phyloP scores from a whole-genome alignment of 805 yeast species.

The Teunomyces gatunensis region DNA sequence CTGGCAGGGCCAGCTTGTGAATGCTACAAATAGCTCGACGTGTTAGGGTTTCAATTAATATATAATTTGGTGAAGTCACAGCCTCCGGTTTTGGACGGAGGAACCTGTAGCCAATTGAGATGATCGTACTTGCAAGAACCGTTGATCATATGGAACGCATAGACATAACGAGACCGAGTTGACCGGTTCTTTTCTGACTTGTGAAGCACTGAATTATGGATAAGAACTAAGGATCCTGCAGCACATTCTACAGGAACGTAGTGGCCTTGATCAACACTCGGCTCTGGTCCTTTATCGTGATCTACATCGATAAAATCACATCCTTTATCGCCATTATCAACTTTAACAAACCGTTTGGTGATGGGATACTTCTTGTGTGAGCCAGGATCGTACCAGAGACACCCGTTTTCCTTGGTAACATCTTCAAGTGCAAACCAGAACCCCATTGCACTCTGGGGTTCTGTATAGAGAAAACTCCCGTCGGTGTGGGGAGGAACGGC shows the following conservation, averaged over 20 bases:
- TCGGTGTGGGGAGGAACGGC: slow-evolving; percentile 80
- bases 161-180: slow-evolving; percentile 62
- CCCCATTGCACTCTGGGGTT: slow-evolving; percentile 70
- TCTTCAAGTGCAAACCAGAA: slow-evolving; percentile 82
- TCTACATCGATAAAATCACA: slow-evolving; percentile 51
- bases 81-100: slow-evolving; percentile 58
- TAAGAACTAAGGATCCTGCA: slow-evolving; percentile 69
- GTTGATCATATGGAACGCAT: slow-evolving; percentile 78
- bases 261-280: slow-evolving; percentile 32
- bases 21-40: slow-evolving; percentile 10
- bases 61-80: slow-evolving; percentile 53
- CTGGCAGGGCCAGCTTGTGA: slow-evolving; percentile 51
- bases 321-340: slow-evolving; percentile 47
- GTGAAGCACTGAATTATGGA: slow-evolving; percentile 70
- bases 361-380: slow-evolving; percentile 60
- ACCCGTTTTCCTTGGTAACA: slow-evolving; percentile 65
- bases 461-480: slow-evolving; percentile 67
- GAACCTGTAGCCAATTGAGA: slow-evolving; percentile 76
- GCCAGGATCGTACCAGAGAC: slow-evolving; percentile 67
- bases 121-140: slow-evolving; percentile 61
- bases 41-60: slow-evolving; percentile 16
- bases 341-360: slow-evolving; percentile 60
- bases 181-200: slow-evolving; percentile 63
- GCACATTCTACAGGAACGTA: slow-evolving; percentile 58
- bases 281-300: slow-evolving; percentile 14